A percentile compares a stretch with the other conserved stretches of the same genome.
These are phyloP conservation scores for Pythium angustatum DNA, from an alignment of 352 stramenopile genomes.

Conservation along the genomic window DNA sequence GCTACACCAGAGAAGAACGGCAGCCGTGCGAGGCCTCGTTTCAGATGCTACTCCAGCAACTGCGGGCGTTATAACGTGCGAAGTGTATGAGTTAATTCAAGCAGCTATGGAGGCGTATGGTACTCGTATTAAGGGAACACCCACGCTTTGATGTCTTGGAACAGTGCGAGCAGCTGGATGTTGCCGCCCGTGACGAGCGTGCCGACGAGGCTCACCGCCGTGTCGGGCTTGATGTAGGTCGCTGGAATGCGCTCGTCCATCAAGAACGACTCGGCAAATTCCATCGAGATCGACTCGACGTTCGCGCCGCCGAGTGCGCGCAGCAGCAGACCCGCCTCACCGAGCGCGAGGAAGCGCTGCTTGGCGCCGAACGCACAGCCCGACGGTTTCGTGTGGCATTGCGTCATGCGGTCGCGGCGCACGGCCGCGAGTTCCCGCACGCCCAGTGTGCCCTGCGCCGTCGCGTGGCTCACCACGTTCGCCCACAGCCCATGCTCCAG, in stretches of 20 bases:
- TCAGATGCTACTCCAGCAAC: slow-evolving; percentile 43
- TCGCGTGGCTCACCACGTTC: slow-evolving; percentile 27
- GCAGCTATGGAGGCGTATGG: too few relatives aligned
- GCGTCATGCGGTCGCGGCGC: slow-evolving; percentile 14
- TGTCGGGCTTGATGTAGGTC: slow-evolving; percentile 17
- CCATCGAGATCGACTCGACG: slow-evolving; percentile 9
- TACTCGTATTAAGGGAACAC: too few relatives aligned
- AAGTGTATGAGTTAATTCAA: not conserved
- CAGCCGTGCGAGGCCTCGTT: slow-evolving; percentile 44
- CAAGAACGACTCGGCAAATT: slow-evolving; percentile 27
- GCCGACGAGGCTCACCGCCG: slow-evolving; percentile 8
- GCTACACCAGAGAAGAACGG: slow-evolving; percentile 52
- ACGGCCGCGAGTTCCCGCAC: not conserved
- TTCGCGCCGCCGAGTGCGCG: slow-evolving; percentile 11
- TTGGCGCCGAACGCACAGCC: slow-evolving; percentile 14
- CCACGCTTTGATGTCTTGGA: not conserved
- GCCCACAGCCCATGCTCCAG: slow-evolving; percentile 20
- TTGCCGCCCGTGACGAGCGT: slow-evolving; percentile 2
- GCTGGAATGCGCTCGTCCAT: slow-evolving; percentile 29
- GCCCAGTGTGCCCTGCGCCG: slow-evolving; percentile 12
- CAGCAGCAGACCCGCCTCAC: slow-evolving; percentile 14
- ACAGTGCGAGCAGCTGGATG: slow-evolving; percentile 2
- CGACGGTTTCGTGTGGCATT: slow-evolving; percentile 7
- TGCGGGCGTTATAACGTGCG: slow-evolving; percentile 33
- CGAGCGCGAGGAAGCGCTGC: slow-evolving; percentile 5